Conservation (phyloP, 345 rosid genomes). For the Eucalyptus grandis region DNA sequence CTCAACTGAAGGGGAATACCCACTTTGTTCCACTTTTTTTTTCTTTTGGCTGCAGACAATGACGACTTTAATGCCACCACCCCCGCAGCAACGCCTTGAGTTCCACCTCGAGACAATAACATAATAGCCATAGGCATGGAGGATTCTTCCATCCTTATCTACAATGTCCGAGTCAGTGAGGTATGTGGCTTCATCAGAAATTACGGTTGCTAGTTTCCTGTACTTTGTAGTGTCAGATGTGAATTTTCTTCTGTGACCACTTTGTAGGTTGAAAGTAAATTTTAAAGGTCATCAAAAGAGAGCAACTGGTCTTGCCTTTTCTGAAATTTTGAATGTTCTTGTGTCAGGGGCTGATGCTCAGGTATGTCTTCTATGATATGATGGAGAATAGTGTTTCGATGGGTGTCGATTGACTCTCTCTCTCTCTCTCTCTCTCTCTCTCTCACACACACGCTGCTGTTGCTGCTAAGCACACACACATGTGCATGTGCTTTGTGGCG, state of each 20-base stretch:
- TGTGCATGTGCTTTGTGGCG: neutral
- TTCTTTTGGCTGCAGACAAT: conserved; percentile 29
- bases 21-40: neutral
- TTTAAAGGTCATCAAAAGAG: conserved; percentile 79
- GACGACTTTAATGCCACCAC: conserved; percentile 89
- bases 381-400: neutral
- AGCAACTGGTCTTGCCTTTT: conserved; percentile 88
- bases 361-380: conserved; percentile 7
- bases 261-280: conserved; percentile 5
- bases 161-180: conserved; percentile 77
- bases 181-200: conserved; percentile 6
- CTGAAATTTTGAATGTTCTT: conserved; percentile 51
- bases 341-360: conserved; percentile 87
- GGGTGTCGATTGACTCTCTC: neutral
- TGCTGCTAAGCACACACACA: neutral
- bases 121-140: conserved; percentile 95
- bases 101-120: conserved; percentile 83
- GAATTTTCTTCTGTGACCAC: neutral
- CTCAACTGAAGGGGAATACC: neutral
- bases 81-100: conserved; percentile 89
- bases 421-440: neutral
- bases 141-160: conserved; percentile 74
- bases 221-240: neutral
- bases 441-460: too few species aligned
- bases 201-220: neutral